Evolutionary conservation across 495 filamentous ascomycete species (phyloP).

Genomic region (Trichoderma gamsii): DNA sequence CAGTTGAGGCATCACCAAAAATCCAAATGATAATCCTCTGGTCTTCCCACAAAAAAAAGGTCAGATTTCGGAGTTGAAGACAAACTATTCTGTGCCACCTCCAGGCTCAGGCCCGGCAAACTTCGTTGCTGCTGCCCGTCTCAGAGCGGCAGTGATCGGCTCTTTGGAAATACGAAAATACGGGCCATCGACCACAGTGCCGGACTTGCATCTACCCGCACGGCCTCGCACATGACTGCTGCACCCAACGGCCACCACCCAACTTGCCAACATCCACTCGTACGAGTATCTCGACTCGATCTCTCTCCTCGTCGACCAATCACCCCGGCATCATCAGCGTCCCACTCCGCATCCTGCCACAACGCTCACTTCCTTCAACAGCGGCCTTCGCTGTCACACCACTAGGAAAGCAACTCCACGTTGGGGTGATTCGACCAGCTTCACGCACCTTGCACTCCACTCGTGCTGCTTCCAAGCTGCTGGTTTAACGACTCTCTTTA

Average conservation of each 20-base stretch:
- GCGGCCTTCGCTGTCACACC: too few species aligned
- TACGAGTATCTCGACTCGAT: neutral
- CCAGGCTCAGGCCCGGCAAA: neutral
- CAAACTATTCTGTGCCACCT: neutral
- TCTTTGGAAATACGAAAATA: neutral
- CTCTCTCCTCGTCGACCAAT: neutral
- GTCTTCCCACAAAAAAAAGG: too few species aligned
- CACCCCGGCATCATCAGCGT: too few species aligned
- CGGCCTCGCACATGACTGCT: neutral
- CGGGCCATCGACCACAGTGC: neutral
- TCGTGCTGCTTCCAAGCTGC: too few species aligned
- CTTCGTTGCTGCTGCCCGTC: neutral
- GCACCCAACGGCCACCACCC: neutral
- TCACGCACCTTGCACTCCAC: too few species aligned
- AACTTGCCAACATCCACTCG: neutral
- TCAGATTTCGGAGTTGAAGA: neutral
- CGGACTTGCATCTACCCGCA: neutral
- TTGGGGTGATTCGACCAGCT: too few species aligned
- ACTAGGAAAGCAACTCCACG: too few species aligned
- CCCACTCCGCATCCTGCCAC: too few species aligned
- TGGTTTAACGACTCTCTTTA: too few species aligned
- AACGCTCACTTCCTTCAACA: too few species aligned
- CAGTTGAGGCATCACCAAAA: too few species aligned
- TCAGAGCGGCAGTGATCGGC: constrained; percentile 11
- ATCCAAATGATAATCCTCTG: too few species aligned